Evolutionary conservation across 495 filamentous ascomycete genomes (phyloP).

Genomic region (Pyrenula massariospora): DNA sequence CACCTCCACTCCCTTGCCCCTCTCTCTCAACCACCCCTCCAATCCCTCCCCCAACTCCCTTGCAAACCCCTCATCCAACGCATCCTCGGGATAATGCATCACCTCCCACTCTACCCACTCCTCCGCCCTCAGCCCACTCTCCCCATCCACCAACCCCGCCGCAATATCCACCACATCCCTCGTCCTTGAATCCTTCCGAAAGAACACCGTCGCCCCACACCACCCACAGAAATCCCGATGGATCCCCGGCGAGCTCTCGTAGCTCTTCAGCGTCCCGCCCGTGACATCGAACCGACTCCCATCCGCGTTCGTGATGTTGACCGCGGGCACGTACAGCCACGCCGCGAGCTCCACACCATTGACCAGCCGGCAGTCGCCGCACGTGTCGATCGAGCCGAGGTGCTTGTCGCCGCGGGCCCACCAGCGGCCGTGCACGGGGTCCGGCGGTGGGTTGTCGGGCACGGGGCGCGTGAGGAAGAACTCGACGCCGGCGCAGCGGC

Average conservation of each 20-base stretch:
- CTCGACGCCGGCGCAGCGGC: slow-evolving; percentile 30
- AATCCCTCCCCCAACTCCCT: slow-evolving; percentile 18
- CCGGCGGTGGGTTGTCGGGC: slow-evolving; percentile 24
- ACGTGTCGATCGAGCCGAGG: slow-evolving; percentile 54
- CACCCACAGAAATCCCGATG: slow-evolving; percentile 50
- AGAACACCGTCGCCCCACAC: slow-evolving; percentile 61
- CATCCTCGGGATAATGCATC: slow-evolving; percentile 53
- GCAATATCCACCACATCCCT: slow-evolving; percentile 51
- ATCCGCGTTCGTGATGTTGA: slow-evolving; percentile 39
- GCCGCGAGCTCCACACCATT: slow-evolving; percentile 56
- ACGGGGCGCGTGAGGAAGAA: slow-evolving; percentile 33
- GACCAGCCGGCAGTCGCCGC: slow-evolving; percentile 46
- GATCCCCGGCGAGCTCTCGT: slow-evolving; percentile 40
- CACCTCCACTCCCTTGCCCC: too few relatives aligned
- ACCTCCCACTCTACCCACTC: slow-evolving; percentile 50
- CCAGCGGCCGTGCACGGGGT: slow-evolving; percentile 37
- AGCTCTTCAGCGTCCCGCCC: slow-evolving; percentile 35
- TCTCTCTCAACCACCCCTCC: slow-evolving; percentile 11
- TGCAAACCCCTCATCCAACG: slow-evolving; percentile 29
- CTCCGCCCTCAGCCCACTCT: slow-evolving; percentile 42
- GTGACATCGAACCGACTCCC: slow-evolving; percentile 6
- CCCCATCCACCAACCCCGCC: slow-evolving; percentile 43
- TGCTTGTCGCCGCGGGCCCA: slow-evolving; percentile 41
- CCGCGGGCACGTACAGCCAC: slow-evolving; percentile 56
- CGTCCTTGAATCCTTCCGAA: slow-evolving; percentile 43